phyloP scores from a whole-genome alignment of 2,329 filamentous ascomycete species.

The Ceratocystis huliohia region DNA sequence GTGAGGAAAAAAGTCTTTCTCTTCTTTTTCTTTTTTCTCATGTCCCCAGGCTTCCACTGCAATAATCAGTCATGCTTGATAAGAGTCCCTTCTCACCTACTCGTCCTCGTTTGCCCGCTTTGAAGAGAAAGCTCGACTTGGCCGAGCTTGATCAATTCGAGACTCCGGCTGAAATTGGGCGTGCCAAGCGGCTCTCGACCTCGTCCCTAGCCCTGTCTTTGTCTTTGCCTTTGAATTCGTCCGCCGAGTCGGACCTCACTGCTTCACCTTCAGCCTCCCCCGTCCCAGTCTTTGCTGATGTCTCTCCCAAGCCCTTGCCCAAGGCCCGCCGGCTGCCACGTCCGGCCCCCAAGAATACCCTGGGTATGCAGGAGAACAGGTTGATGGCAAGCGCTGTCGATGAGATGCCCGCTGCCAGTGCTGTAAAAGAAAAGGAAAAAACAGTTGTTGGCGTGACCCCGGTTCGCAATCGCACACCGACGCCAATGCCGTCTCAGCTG shows the following conservation, averaged over 20 bases:
- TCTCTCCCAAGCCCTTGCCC: no score
- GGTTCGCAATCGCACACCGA: neutral
- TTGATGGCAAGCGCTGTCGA: neutral
- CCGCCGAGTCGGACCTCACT: no score
- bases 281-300: no score
- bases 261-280: no score
- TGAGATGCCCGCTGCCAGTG: neutral
- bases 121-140: neutral
- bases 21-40: neutral
- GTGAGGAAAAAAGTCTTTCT: neutral
- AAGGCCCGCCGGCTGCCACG: neutral
- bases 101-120: neutral
- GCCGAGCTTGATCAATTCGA: neutral
- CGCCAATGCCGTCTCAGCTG: neutral
- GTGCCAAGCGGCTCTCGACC: neutral
- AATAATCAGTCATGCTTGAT: neutral
- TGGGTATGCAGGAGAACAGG: neutral
- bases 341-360: neutral
- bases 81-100: neutral
- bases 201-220: no score
- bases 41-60: neutral
- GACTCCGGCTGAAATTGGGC: neutral
- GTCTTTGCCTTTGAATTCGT: no score
- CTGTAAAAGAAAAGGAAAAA: neutral
- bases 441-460: neutral